These are phyloP conservation scores for Xylaria arbuscula DNA, from an alignment of 2,329 filamentous ascomycete species.

Conservation along the genomic window DNA sequence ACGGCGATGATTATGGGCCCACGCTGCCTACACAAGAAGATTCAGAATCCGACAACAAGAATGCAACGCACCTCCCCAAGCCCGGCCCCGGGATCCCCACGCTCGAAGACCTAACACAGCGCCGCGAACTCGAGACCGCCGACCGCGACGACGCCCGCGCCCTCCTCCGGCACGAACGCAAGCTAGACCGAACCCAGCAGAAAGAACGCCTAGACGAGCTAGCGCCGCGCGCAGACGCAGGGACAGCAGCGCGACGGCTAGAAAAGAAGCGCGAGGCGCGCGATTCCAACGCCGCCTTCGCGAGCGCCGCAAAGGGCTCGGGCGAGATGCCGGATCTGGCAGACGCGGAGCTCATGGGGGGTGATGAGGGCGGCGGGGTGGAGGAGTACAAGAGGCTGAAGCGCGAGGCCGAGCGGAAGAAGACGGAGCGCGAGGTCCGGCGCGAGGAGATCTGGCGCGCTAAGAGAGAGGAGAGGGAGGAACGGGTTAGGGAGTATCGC, in stretches of 20 bases:
- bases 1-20: slow-evolving; percentile 69
- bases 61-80: slow-evolving; percentile 26
- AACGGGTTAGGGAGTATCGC: slow-evolving; percentile 74
- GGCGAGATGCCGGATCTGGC: slow-evolving; percentile 64
- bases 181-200: slow-evolving; percentile 72
- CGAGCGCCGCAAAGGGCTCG: slow-evolving; percentile 73
- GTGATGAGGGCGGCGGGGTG: slow-evolving; percentile 62
- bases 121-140: slow-evolving; percentile 61
- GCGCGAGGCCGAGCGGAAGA: slow-evolving; percentile 78
- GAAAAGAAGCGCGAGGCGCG: slow-evolving; percentile 84
- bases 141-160: slow-evolving; percentile 59
- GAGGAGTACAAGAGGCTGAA: slow-evolving; percentile 76
- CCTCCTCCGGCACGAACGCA: slow-evolving; percentile 70
- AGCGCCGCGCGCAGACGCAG: slow-evolving; percentile 82
- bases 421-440: slow-evolving; percentile 83
- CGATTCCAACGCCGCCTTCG: slow-evolving; percentile 78
- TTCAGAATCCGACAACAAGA: slow-evolving; percentile 28
- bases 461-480: slow-evolving; percentile 81
- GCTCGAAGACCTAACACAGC: slow-evolving; percentile 76
- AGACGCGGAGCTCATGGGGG: slow-evolving; percentile 83
- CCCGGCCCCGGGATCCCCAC: slow-evolving; percentile 74
- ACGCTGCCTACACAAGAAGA: slow-evolving; percentile 45
- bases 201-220: slow-evolving; percentile 83
- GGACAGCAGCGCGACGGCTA: slow-evolving; percentile 82
- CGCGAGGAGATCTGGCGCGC: slow-evolving; percentile 84